Percentiles rank a stretch among this genome's conserved stretches.
Conservation (phyloP, 225 moss, liverwort and hornwort species). For the Physcomitrium patens region DNA sequence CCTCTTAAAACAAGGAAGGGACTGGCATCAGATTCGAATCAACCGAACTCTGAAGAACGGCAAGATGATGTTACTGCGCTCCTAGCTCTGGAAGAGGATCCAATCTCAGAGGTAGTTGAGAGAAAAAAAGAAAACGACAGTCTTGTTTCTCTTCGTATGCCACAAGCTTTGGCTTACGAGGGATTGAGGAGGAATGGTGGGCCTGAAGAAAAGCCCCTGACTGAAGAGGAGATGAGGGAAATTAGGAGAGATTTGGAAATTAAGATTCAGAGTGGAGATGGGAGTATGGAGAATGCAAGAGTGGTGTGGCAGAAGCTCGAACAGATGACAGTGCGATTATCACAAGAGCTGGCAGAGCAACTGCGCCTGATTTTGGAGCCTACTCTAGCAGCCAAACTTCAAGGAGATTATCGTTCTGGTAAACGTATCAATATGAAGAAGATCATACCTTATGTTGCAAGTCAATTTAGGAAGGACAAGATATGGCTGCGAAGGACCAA, state of each 20-base stretch:
- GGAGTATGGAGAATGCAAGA: conserved; percentile 70
- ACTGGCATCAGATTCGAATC: conserved; percentile 32
- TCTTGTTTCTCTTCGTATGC: conserved; percentile 44
- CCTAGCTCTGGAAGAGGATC: conserved; percentile 31
- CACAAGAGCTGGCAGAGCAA: conserved; percentile 93
- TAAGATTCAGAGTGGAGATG: conserved; percentile 57
- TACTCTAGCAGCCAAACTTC: conserved; percentile 83
- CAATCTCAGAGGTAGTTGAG: conserved; percentile 29
- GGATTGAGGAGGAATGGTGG: conserved; percentile 25
- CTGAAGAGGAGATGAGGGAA: conserved; percentile 70
- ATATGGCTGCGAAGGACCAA: conserved; percentile 98
- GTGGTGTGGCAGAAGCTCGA: conserved; percentile 91
- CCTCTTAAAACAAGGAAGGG: conserved; percentile 48
- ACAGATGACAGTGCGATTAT: conserved; percentile 86
- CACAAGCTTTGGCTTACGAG: conserved; percentile 33
- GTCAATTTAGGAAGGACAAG: conserved; percentile 96
- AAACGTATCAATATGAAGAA: conserved; percentile 99
- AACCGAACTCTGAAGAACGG: conserved; percentile 30
- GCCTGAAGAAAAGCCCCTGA: conserved; percentile 51
- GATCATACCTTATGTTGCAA: conserved; percentile 94
- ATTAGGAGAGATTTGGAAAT: conserved; percentile 81
- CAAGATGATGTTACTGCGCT: conserved; percentile 29
- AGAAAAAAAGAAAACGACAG: conserved; percentile 40
- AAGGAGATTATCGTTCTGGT: conserved; percentile 94
- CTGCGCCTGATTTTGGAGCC: conserved; percentile 94